These are phyloP conservation scores for Tuber indicum DNA, from an alignment of 495 filamentous ascomycete genomes.

Conservation along the genomic window DNA sequence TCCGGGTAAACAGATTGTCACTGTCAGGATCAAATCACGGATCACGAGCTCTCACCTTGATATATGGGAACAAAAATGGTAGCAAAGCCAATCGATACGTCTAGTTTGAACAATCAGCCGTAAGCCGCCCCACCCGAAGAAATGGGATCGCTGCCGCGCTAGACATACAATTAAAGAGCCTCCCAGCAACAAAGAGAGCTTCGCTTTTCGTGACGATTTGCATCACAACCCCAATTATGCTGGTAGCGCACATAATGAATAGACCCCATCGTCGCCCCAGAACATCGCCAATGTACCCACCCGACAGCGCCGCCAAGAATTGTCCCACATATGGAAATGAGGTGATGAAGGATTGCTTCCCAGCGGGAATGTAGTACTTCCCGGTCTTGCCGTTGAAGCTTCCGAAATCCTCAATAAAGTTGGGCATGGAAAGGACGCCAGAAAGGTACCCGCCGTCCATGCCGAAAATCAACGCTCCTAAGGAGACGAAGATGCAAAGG, in stretches of 20 bases:
- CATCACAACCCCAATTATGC: slow-evolving; percentile 51
- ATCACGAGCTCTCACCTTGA: slow-evolving; percentile 21
- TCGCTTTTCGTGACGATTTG: slow-evolving; percentile 49
- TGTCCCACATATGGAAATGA: slow-evolving; percentile 31
- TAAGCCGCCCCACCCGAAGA: neutral
- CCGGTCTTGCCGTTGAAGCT: slow-evolving; percentile 11
- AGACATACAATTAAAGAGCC: slow-evolving; percentile 48
- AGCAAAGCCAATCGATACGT: slow-evolving; percentile 55
- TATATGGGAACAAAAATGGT: slow-evolving; percentile 62
- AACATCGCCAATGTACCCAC: slow-evolving; percentile 25
- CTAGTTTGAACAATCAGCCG: slow-evolving; percentile 5
- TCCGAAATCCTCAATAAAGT: slow-evolving; percentile 34
- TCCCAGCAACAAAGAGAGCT: slow-evolving; percentile 51
- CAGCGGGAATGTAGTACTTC: slow-evolving; percentile 22
- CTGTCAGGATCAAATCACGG: neutral
- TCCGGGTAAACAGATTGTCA: neutral
- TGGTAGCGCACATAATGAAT: slow-evolving; percentile 27
- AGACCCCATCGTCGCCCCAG: slow-evolving; percentile 28
- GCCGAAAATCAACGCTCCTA: slow-evolving; percentile 34
- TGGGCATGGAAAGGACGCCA: slow-evolving; percentile 31
- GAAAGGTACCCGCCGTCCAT: slow-evolving; percentile 37
- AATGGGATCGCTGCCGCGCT: neutral
- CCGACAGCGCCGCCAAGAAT: slow-evolving; percentile 22
- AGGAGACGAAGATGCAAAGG: slow-evolving; percentile 29
- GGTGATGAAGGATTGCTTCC: slow-evolving; percentile 31